These are phyloP conservation scores for Pseudogymnoascus sp. DNA, from an alignment of 2,329 filamentous ascomycete genomes.

Conservation along the genomic window DNA sequence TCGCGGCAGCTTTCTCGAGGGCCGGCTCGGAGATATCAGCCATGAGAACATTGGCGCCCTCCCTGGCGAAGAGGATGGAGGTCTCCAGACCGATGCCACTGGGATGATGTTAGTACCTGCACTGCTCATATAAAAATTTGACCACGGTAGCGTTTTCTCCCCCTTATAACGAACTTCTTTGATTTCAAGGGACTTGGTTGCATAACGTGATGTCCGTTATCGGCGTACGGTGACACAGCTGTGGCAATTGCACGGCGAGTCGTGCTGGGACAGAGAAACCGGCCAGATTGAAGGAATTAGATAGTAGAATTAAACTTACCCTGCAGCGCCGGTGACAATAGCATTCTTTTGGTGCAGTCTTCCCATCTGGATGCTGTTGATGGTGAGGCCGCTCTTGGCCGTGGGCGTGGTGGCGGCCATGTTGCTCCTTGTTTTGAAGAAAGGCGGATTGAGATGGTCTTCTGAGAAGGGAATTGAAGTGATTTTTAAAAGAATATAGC, in stretches of 20 bases:
- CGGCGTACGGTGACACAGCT: not conserved
- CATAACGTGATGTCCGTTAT: not conserved
- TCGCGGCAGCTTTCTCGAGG: conserved; percentile 53
- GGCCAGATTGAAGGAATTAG: conserved; percentile 9
- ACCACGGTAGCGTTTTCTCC: not conserved
- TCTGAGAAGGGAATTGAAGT: not conserved
- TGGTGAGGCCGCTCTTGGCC: conserved; percentile 19
- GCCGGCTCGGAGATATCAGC: conserved; percentile 60
- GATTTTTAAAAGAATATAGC: not conserved
- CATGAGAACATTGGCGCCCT: conserved; percentile 65
- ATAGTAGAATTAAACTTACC: conserved; percentile 40
- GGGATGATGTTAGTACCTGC: not conserved
- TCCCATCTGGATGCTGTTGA: conserved; percentile 31
- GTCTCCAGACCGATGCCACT: conserved; percentile 71
- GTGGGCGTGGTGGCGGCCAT: not conserved
- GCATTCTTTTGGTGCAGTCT: conserved; percentile 32
- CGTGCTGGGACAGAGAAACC: not conserved
- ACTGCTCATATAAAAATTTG: not conserved
- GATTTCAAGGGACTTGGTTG: not conserved
- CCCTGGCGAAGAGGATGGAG: conserved; percentile 61
- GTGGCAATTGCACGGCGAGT: not conserved
- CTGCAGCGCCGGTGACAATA: conserved; percentile 61
- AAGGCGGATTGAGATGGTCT: not conserved
- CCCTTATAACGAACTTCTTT: not conserved
- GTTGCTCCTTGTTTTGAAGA: not conserved